phyloP scores from a whole-genome alignment of 176 grass and related monocot genomes.

The Oryza rufipogon region DNA sequence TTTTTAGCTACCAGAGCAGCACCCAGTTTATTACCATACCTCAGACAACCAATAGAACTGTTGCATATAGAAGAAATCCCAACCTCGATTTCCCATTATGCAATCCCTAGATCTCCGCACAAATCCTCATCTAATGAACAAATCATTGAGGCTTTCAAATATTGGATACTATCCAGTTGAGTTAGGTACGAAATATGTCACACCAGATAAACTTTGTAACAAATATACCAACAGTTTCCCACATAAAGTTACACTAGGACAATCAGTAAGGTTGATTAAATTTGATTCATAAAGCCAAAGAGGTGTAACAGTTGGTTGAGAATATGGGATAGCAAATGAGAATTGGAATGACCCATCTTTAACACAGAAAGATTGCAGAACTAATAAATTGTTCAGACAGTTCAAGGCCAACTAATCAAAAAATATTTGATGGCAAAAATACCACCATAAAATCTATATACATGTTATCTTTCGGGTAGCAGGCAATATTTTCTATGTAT shows the following conservation, averaged over 20 bases:
- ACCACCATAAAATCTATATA: background rate
- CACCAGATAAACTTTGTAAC: slow-evolving; percentile 3
- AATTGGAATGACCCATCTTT: slow-evolving; percentile 7
- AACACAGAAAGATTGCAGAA: background rate
- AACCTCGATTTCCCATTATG: slow-evolving; percentile 49
- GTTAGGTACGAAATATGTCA: slow-evolving; percentile 22
- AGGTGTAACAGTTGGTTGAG: background rate
- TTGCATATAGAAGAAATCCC: slow-evolving; percentile 52
- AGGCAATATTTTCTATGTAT: background rate
- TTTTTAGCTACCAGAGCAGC: slow-evolving; percentile 40
- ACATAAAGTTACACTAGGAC: background rate
- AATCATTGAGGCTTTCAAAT: slow-evolving; percentile 45
- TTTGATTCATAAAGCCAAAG: slow-evolving; percentile 9
- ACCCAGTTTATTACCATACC: slow-evolving; percentile 57
- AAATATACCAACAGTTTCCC: background rate
- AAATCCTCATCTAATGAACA: slow-evolving; percentile 58
- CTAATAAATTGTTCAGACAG: background rate
- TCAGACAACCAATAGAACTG: slow-evolving; percentile 49
- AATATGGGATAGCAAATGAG: background rate
- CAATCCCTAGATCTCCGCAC: slow-evolving; percentile 59
- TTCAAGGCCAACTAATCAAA: slow-evolving; percentile 9
- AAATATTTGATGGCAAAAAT: background rate
- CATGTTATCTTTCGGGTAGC: background rate
- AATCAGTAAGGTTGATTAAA: slow-evolving; percentile 16
- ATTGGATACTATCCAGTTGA: slow-evolving; percentile 25